Conservation (phyloP, 1,284 basidiomycete genomes). For the Leccinum pseudoinsigne region DNA sequence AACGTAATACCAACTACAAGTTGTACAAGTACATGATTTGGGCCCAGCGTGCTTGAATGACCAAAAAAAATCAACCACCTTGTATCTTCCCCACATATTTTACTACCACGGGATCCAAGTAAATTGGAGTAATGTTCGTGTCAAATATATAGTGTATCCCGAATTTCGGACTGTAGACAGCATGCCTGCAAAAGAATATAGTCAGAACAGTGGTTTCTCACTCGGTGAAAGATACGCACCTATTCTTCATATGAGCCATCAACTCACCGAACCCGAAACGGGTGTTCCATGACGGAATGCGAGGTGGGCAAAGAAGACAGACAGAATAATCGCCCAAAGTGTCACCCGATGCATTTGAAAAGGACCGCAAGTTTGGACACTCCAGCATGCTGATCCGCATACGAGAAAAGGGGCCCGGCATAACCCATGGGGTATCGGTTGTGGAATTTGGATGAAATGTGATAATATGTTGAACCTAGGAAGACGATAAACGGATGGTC, state of each 20-base stretch:
- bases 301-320: conserved; percentile 29
- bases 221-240: conserved; percentile 15
- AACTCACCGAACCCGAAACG: conserved; percentile 20
- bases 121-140: conserved; percentile 24
- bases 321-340: conserved; percentile 19
- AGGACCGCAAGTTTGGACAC: not conserved
- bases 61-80: not conserved
- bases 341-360: conserved; percentile 3
- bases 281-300: conserved; percentile 31
- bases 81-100: not conserved
- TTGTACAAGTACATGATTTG: not conserved
- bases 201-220: not conserved
- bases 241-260: conserved; percentile 21
- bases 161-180: conserved; percentile 20
- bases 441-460: conserved; percentile 18
- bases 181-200: conserved; percentile 18
- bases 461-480: conserved; percentile 24
- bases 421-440: conserved; percentile 14
- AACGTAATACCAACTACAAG: not conserved
- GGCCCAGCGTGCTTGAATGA: not conserved
- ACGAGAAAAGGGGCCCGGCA: conserved; percentile 1
- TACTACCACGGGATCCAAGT: conserved; percentile 12
- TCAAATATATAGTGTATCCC: conserved; percentile 24
- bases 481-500: not conserved
- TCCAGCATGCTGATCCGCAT: conserved; percentile 1